Evolutionary conservation across 345 rosid genomes (phyloP), one percentile per base, ranked within the genome.

Genomic region (Murraya paniculata): DNA sequence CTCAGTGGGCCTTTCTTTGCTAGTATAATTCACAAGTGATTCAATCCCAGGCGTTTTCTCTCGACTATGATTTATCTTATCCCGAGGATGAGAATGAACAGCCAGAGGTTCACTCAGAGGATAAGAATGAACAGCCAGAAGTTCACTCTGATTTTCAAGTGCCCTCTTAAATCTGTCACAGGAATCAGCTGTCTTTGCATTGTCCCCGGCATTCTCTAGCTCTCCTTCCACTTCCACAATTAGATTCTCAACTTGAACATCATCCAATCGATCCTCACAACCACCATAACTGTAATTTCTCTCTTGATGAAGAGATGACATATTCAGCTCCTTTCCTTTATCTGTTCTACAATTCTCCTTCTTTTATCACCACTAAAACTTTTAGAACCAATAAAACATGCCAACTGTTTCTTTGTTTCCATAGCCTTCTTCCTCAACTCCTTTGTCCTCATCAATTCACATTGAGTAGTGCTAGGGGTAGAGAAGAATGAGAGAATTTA

Each of bases 391-490:
- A 84, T 31, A 79, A 87, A 90, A 39, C 45, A 48, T 5, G 13
- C 45, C 45, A 39, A 39, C 0, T 39, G 45, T 39, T 39, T 39
- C 45, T 39, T 39, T 9, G 3, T 39, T 39, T 39, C 45, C 45
- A 39, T 68, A 77, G 80, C 88, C 85, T 85, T 85, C 60, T 71
- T 71, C 48, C 71, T 68, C 83, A 82, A 66, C 53, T 78, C 82
- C 65, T 39, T 6, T 10, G 75, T 68, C 86, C 75, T 85, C 1
- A 59, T 38, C 39, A 76, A 36, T 31, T 76, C 61, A 74, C 80
- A 79, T 77, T 87, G n/a, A n/a, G n/a, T n/a, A n/a, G n/a, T n/a
- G n/a, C n/a, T n/a, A n/a, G n/a, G n/a, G n/a, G n/a, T n/a, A n/a
- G n/a, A n/a, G n/a, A n/a, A n/a, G n/a, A n/a, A n/a, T n/a, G n/a